Evolutionary conservation across 1,284 basidiomycete species (phyloP), one percentile per base, ranked within the genome.

Genomic region (Naganishia albida): DNA sequence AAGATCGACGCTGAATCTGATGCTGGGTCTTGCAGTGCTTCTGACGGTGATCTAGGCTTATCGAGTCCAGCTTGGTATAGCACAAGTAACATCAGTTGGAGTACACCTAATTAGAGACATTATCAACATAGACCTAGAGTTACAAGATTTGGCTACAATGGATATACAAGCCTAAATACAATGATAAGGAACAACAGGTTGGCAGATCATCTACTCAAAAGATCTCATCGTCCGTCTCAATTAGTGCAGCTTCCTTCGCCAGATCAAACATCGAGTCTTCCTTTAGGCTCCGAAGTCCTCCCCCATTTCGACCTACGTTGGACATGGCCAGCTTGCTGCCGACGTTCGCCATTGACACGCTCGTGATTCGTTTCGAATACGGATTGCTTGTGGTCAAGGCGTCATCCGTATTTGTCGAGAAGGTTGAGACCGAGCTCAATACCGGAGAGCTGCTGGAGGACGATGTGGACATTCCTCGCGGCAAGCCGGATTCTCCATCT

Each of bases 261-360:
- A 66, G 48, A 44, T 66, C 65, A 51, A 56, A 66, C 57, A 54
- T 34, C 8, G 65, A 66, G 26, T 66, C 65, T 55, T 66, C 65
- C 48, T 57, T 62, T 2, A 66, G 23, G 23, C 57, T 55, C 20
- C 65, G 30, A 52, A 63, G 28, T 12, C 65, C 65, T 1, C 53
- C 44, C 13, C 65, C 65, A 18, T 56, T 54, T 7, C 52, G 51
- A 10, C 51, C 49, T 12, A 59, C 60, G 25, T 66, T 66, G 4
- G 65, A 53, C 40, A 62, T 39, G 40, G 65, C 60, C n/a, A 66
- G 44, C 39, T 62, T 66, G 30, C 65, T 49, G 20, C 53, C 53
- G 18, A 66, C 30, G 23, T 46, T 39, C 28, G 60, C 57, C 60
- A 62, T 54, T 38, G 57, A 51, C n/a, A 66, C 60, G 23, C 60